Conservation (phyloP, 139 green algal genomes). For the Parachlorella kessleri region DNA sequence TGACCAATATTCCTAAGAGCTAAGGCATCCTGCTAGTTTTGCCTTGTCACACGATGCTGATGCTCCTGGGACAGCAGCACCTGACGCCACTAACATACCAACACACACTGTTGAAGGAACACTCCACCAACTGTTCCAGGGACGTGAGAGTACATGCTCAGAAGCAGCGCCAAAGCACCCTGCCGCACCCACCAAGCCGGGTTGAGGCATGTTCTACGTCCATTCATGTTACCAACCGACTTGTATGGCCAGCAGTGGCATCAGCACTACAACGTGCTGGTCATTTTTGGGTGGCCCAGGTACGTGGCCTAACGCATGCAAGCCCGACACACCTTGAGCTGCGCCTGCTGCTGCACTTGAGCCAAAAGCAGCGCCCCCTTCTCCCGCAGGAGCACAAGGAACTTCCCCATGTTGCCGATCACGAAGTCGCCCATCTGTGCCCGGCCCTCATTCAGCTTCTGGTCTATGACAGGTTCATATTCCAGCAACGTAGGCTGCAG, state of each 20-base stretch:
- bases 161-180: background rate
- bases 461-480: conserved; percentile 38
- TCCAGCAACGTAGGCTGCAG: conserved; percentile 8
- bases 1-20: too few species aligned
- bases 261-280: background rate
- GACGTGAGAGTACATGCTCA: too few species aligned
- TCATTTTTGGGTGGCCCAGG: background rate
- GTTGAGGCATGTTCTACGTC: too few species aligned
- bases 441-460: conserved; percentile 15
- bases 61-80: too few species aligned
- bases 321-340: background rate
- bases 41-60: too few species aligned
- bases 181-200: background rate
- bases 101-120: too few species aligned
- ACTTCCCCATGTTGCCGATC: background rate
- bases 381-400: background rate
- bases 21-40: too few species aligned
- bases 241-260: background rate
- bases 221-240: background rate
- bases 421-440: background rate
- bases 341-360: background rate
- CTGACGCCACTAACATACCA: too few species aligned
- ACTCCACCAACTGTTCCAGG: too few species aligned
- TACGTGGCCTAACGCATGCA: too few species aligned
- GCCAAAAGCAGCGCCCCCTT: background rate